Evolutionary conservation across 257 asterid genomes (phyloP).

Genomic region (Prunella vulgaris): DNA sequence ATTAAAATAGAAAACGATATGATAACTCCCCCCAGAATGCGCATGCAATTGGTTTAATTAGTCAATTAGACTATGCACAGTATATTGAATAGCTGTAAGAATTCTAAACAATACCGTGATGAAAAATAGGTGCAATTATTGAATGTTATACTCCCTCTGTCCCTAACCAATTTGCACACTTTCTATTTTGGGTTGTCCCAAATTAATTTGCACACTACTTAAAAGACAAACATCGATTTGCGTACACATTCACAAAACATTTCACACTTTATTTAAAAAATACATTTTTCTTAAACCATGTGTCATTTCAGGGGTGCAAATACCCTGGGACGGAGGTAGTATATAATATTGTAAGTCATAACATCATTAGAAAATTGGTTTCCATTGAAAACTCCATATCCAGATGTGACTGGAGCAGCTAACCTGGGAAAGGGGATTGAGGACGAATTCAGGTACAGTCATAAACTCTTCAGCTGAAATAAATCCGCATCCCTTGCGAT

Average conservation of each 20-base stretch:
- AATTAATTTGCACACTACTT: no score
- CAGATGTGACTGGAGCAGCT: not conserved
- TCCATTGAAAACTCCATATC: not conserved
- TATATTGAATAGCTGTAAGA: not conserved
- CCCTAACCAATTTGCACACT: no score
- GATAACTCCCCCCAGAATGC: not conserved
- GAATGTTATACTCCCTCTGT: no score
- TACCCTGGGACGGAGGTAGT: no score
- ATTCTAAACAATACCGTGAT: not conserved
- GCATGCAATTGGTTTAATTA: not conserved
- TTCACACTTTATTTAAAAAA: no score
- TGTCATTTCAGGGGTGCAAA: no score
- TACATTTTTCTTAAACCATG: no score
- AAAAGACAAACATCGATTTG: no score
- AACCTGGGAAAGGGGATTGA: conserved; percentile 58
- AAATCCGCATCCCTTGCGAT: conserved; percentile 42
- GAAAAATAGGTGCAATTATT: not conserved
- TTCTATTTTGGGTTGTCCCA: no score
- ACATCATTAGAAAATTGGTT: not conserved
- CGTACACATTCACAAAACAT: no score
- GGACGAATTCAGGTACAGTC: conserved; percentile 53
- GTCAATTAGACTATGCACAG: not conserved
- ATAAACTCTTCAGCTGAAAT: conserved; percentile 50
- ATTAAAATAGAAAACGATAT: not conserved
- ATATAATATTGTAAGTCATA: no score